These are phyloP conservation scores for Sphaerulina populicola DNA, from an alignment of 2,329 filamentous ascomycete genomes.

Conservation along the genomic window DNA sequence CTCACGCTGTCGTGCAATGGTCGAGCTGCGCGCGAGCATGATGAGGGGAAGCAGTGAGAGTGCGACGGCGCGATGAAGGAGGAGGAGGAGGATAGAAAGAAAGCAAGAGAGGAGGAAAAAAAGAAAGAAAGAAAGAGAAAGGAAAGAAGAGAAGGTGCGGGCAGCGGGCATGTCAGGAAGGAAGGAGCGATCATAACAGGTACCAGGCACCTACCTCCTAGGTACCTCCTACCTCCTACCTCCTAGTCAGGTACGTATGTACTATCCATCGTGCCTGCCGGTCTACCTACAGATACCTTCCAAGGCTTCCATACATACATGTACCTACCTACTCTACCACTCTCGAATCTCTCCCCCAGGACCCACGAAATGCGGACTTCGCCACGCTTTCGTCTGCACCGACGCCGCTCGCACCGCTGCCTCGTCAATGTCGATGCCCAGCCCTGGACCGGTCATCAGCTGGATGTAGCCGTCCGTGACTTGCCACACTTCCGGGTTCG, in stretches of 20 bases:
- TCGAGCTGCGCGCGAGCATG: background rate
- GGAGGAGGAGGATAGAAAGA: background rate
- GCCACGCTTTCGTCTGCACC: slow-evolving; percentile 54
- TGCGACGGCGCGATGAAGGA: background rate
- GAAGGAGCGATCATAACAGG: too few relatives aligned
- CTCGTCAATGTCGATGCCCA: slow-evolving; percentile 48
- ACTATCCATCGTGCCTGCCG: too few relatives aligned
- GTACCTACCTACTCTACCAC: slow-evolving; percentile 43
- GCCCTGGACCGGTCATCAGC: slow-evolving; percentile 24
- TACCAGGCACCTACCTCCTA: too few relatives aligned
- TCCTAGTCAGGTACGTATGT: too few relatives aligned
- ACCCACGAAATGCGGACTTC: slow-evolving; percentile 57
- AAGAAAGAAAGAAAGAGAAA: background rate
- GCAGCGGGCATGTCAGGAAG: too few relatives aligned
- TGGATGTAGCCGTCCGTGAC: slow-evolving; percentile 27
- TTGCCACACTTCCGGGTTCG: slow-evolving; percentile 25
- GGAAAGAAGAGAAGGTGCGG: too few relatives aligned
- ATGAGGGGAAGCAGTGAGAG: background rate
- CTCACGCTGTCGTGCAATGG: background rate
- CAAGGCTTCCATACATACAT: background rate
- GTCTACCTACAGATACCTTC: too few relatives aligned
- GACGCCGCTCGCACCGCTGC: slow-evolving; percentile 54
- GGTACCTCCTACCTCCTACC: too few relatives aligned
- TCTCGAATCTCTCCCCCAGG: slow-evolving; percentile 59
- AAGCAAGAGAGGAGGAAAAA: background rate